A percentile compares a stretch with the other conserved stretches of the same genome.
These are phyloP conservation scores for Polygonum maritimum DNA, from an alignment of 148 eudicot species.

Conservation along the genomic window DNA sequence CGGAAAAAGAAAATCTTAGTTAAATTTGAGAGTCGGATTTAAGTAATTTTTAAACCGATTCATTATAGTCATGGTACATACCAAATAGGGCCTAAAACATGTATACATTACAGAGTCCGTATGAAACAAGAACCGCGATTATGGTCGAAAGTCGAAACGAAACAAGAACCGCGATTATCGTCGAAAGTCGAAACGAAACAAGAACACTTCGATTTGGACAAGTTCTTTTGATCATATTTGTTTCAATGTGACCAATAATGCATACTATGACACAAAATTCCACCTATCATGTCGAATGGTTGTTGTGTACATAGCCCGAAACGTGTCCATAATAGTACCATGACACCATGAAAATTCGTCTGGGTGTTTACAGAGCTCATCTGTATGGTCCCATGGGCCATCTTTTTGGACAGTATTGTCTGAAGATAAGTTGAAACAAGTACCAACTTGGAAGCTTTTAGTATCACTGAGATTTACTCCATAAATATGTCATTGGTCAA, in stretches of 20 bases:
- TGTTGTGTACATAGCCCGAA: neutral
- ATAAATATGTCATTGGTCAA: neutral
- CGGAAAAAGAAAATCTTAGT: no score
- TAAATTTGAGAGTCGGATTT: no score
- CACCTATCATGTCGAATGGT: neutral
- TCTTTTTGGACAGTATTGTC: neutral
- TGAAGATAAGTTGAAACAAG: neutral
- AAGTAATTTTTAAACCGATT: no score
- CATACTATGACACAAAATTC: neutral
- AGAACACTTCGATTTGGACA: no score
- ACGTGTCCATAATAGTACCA: neutral
- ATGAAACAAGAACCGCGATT: no score
- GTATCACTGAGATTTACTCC: neutral
- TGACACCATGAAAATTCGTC: neutral
- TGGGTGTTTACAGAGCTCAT: neutral
- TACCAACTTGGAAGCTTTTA: neutral
- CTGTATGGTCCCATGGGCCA: conserved; percentile 3
- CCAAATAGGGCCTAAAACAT: no score
- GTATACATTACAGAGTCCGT: no score
- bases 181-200: no score
- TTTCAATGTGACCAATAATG: neutral
- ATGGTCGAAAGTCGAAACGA: no score
- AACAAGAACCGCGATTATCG: no score
- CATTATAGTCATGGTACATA: no score
- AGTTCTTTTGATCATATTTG: no score